These are phyloP conservation scores for Coriaria nepalensis DNA, from an alignment of 306 rosid species.

Conservation along the genomic window DNA sequence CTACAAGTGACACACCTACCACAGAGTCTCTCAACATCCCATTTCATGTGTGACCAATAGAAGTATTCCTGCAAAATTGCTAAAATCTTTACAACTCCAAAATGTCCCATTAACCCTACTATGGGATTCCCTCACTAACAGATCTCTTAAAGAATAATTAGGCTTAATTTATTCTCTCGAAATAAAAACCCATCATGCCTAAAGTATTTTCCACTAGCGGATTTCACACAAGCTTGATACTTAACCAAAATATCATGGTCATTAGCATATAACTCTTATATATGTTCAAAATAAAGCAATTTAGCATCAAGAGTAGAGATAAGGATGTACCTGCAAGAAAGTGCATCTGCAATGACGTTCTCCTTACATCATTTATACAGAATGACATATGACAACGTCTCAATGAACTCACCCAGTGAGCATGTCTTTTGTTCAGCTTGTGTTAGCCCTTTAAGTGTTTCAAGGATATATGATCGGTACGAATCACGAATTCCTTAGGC, in stretches of 20 bases:
- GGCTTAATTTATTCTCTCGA: not conserved
- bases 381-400: not conserved
- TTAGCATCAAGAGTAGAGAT: not conserved
- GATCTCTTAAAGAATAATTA: not conserved
- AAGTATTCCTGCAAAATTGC: not conserved
- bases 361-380: not conserved
- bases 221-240: not conserved
- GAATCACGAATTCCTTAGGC: not conserved
- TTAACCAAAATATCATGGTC: conserved; percentile 1
- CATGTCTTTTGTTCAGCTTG: not conserved
- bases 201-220: not conserved
- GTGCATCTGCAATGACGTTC: not conserved
- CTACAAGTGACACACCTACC: too few relatives aligned
- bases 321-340: not conserved
- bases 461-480: too few relatives aligned
- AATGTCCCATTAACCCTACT: not conserved
- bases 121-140: too few relatives aligned
- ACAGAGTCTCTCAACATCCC: not conserved
- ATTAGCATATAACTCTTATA: not conserved
- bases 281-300: not conserved
- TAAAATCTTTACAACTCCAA: not conserved
- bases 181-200: conserved; percentile 1
- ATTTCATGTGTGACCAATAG: too few relatives aligned
- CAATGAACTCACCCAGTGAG: not conserved
- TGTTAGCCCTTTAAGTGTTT: too few relatives aligned